Evolutionary conservation across 2,329 filamentous ascomycete genomes (phyloP).

Genomic region (Dactylonectria estremocensis): DNA sequence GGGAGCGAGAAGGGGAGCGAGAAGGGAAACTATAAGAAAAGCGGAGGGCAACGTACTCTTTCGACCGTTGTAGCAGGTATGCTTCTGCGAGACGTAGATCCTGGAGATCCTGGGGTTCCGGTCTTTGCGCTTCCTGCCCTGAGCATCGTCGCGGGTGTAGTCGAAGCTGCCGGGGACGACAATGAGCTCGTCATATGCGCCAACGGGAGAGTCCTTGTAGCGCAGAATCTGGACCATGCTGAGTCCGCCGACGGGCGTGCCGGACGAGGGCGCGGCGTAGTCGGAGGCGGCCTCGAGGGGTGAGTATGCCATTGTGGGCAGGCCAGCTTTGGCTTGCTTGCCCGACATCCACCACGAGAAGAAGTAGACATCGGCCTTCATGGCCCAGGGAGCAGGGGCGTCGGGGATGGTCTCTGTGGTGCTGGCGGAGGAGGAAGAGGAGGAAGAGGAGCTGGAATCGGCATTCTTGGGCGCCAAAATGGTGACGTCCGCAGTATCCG

Average conservation of each 20-base stretch:
- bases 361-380: slow-evolving; percentile 62
- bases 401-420: slow-evolving; percentile 39
- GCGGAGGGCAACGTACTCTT: slow-evolving; percentile 56
- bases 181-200: slow-evolving; percentile 68
- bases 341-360: slow-evolving; percentile 59
- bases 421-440: neutral
- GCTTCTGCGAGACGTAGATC: slow-evolving; percentile 68
- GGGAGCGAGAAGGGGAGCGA: neutral
- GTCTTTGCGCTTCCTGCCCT: slow-evolving; percentile 50
- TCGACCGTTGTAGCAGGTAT: slow-evolving; percentile 68
- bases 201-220: slow-evolving; percentile 66
- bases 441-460: neutral
- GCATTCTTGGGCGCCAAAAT: neutral
- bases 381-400: slow-evolving; percentile 59
- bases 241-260: slow-evolving; percentile 61
- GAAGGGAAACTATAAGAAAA: neutral
- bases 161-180: slow-evolving; percentile 63
- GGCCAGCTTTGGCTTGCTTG: slow-evolving; percentile 46
- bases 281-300: slow-evolving; percentile 61
- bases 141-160: slow-evolving; percentile 56
- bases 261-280: slow-evolving; percentile 53
- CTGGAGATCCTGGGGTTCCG: slow-evolving; percentile 62
- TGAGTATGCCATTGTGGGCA: slow-evolving; percentile 60
- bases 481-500: slow-evolving; percentile 3
- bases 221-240: slow-evolving; percentile 66